Evolutionary conservation across 805 yeast genomes (phyloP), one percentile per base, ranked within the genome.

Genomic region (Suhomyces sp.): DNA sequence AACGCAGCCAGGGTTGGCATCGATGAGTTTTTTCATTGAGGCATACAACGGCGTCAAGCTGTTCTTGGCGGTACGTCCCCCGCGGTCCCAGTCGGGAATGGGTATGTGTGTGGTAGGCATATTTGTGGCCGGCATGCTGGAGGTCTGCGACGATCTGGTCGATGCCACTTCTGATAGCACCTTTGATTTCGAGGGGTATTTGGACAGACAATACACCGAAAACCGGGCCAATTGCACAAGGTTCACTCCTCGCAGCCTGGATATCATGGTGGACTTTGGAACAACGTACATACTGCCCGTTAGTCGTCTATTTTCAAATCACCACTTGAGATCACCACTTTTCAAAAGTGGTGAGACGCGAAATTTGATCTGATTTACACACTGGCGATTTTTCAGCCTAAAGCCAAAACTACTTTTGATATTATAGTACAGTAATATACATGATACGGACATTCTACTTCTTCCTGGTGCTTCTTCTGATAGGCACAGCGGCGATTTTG

Each of bases 21-120:
- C 70, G 12, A 73, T 70, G 24, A 72, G 57, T 46, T 59, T 62
- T 36, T 69, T 62, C 54, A 69, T 70, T 5, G 67, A 58, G 2
- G 75, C 62, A 55, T 70, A 73, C 19, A 73, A 57, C 6, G 78
- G 77, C 0, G 76, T 66, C 54, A 74, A 56, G 19, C 67, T 60
- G 27, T 61, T 66, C 13, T 55, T 58, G 13, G 65, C 60, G 1
- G 69, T 70, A 46, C 70, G 54, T 9, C 76, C 78, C 44, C 79
- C 79, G 29, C 77, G 60, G 52, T 74, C 78, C 77, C 77, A 73
- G 23, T 64, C 66, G 15, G 53, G 49, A n/a, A 45, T 40, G 12
- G 46, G 22, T 13, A 19, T 23, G 4, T 17, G 44, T 23, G 45
- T 10, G 15, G 15, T 42, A 1, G 45, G 45, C 17, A n/a, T 6